These are phyloP conservation scores for Multifurca ochricompacta DNA, from an alignment of 768 basidiomycete genomes.

Conservation along the genomic window DNA sequence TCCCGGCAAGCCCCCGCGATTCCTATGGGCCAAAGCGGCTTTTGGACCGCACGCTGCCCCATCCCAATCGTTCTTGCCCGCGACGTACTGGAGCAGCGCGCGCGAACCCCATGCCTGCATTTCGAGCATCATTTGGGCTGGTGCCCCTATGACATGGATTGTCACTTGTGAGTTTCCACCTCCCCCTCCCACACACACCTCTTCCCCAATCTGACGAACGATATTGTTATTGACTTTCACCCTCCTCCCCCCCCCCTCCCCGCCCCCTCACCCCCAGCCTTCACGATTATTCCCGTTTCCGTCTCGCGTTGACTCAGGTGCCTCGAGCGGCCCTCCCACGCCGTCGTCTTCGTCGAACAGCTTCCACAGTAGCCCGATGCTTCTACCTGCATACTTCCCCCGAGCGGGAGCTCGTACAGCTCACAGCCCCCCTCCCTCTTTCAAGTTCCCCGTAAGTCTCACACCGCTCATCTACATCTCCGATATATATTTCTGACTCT, in stretches of 20 bases:
- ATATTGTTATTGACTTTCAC: background rate
- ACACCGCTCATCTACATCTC: background rate
- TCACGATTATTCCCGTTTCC: constrained; percentile 4
- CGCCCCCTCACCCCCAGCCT: too few relatives aligned
- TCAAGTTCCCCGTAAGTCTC: constrained; percentile 1
- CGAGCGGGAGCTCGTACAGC: background rate
- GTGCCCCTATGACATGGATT: constrained; percentile 8
- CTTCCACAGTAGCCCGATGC: constrained; percentile 7
- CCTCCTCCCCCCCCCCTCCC: too few relatives aligned
- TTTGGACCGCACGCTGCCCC: background rate
- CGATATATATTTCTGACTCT: too few relatives aligned
- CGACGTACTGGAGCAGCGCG: constrained; percentile 5
- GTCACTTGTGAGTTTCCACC: constrained; percentile 8
- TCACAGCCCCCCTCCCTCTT: background rate
- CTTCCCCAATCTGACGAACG: too few relatives aligned
- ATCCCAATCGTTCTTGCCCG: background rate
- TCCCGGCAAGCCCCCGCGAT: background rate
- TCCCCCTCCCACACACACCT: too few relatives aligned
- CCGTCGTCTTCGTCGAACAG: constrained; percentile 6
- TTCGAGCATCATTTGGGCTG: constrained; percentile 10
- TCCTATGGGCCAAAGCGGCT: background rate
- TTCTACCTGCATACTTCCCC: background rate
- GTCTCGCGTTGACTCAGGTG: background rate
- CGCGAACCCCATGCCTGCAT: constrained; percentile 6
- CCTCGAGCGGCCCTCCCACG: background rate